Base-by-base conservation (phyloP, 495 filamentous ascomycete genomes). In the Copromyces sp. region DNA sequence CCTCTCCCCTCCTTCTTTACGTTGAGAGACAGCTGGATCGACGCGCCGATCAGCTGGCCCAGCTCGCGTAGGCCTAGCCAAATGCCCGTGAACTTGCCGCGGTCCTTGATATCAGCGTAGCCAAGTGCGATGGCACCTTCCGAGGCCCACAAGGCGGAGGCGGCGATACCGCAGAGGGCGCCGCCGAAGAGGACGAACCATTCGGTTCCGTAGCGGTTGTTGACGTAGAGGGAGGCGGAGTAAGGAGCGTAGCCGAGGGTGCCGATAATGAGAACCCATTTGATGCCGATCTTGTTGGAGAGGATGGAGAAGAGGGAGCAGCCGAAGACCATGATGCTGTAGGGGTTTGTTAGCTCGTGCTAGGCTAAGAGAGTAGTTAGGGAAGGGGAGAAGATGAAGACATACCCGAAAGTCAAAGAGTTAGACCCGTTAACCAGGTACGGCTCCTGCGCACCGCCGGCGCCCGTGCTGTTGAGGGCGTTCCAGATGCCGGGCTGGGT, bases 401-500 rank as follows among this genome's bases (percentile, higher is more conserved):
- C 74, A 65, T 69, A 77, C 74, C 81, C 82, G 73, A 85, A 90
- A 0, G 86, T 87, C 71, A 90, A 77, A 35, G 86, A 83, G 78
- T 88, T 90, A 0, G 87, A 84, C 11, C 86, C 87, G 78, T 89
- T 89, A 65, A 87, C 86, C 0, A 88, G 79, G 75, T 84, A 86
- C 29, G 87, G 87, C 44, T 81, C 83, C 35, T 88, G 85, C 70
- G 85, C 83, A 14, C 88, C 87, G 69, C 88, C 88, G 0, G 87
- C 87, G 37, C 88, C 88, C 4, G 87, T 84, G 37, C 81, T 86
- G 73, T 86, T 89, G 68, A 89, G 76, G 3, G 88, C 87, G 68
- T 86, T 88, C 88, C 87, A 90, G 41, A 90, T 86, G 1, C 87
- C 88, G 0, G 87, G 87, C 70, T 88, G 85, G 9, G 86, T 86